Conservation (phyloP, 805 yeast species). For the Jamesozyma spencerorum region DNA sequence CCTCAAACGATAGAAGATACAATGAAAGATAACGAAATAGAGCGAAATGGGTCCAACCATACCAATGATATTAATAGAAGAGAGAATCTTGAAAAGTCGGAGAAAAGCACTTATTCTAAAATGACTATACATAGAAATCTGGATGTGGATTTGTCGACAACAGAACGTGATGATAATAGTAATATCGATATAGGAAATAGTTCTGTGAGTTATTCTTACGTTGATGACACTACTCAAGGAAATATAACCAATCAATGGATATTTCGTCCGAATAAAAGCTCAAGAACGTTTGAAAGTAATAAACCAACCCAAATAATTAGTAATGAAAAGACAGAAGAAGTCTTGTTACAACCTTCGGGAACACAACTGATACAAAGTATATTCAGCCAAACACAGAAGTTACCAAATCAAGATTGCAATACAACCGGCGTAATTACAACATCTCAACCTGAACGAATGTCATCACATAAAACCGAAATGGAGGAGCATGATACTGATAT, state of each 20-base stretch:
- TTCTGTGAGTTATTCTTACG: constrained; percentile 5
- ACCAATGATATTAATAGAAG: too few relatives aligned
- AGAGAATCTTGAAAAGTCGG: not conserved
- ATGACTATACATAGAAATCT: not conserved
- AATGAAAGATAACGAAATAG: too few relatives aligned
- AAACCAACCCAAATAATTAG: constrained; percentile 17
- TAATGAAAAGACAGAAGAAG: constrained; percentile 9
- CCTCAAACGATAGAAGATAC: not conserved
- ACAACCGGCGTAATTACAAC: constrained; percentile 5
- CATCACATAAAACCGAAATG: too few relatives aligned
- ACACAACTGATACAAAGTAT: not conserved
- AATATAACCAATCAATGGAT: constrained; percentile 13
- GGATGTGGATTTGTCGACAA: constrained; percentile 1
- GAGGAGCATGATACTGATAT: too few relatives aligned
- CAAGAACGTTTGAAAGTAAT: constrained; percentile 8
- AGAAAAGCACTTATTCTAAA: not conserved
- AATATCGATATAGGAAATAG: not conserved
- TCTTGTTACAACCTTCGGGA: not conserved
- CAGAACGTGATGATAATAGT: constrained; percentile 1
- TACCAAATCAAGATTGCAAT: constrained; percentile 3
- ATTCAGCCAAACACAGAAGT: not conserved
- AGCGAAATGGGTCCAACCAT: too few relatives aligned
- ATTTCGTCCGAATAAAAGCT: constrained; percentile 6
- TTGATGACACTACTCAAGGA: constrained; percentile 16
- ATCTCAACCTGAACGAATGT: constrained; percentile 7